Conservation (phyloP, 495 filamentous ascomycete genomes). For the Neurospora sp. region DNA sequence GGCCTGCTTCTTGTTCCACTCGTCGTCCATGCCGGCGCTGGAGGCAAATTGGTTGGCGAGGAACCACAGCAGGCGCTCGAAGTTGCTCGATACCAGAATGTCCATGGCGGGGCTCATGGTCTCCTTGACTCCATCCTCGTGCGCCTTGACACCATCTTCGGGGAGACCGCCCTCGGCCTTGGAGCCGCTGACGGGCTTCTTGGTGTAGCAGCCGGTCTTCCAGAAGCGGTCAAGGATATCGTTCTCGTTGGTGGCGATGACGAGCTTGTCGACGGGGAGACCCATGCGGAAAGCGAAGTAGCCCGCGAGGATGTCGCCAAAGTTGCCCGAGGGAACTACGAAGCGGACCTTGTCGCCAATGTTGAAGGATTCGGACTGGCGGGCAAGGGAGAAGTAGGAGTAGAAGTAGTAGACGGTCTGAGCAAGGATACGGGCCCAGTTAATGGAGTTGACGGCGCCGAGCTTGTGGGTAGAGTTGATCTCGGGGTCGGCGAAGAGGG, state of each 20-base stretch:
- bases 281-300: conserved; percentile 91
- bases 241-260: conserved; percentile 88
- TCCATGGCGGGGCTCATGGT: conserved; percentile 93
- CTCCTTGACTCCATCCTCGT: conserved; percentile 66
- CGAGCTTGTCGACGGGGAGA: conserved; percentile 69
- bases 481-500: conserved; percentile 71
- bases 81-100: conserved; percentile 89
- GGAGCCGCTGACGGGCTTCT: conserved; percentile 47
- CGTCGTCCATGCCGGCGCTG: conserved; percentile 42
- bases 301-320: conserved; percentile 90
- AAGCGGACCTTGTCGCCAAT: conserved; percentile 57
- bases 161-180: conserved; percentile 46
- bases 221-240: conserved; percentile 83
- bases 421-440: conserved; percentile 81
- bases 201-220: conserved; percentile 72
- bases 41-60: conserved; percentile 56
- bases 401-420: conserved; percentile 92
- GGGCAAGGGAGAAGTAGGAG: conserved; percentile 70
- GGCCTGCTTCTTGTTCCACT: conserved; percentile 49
- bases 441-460: conserved; percentile 83
- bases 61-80: conserved; percentile 94
- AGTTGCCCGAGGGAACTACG: conserved; percentile 87
- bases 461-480: conserved; percentile 66
- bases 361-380: conserved; percentile 37
- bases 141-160: conserved; percentile 54